A percentile compares a stretch with the other conserved stretches of the same genome.
phyloP scores from a whole-genome alignment of 2,329 filamentous ascomycete genomes.

The Venturiaceae sp. region DNA sequence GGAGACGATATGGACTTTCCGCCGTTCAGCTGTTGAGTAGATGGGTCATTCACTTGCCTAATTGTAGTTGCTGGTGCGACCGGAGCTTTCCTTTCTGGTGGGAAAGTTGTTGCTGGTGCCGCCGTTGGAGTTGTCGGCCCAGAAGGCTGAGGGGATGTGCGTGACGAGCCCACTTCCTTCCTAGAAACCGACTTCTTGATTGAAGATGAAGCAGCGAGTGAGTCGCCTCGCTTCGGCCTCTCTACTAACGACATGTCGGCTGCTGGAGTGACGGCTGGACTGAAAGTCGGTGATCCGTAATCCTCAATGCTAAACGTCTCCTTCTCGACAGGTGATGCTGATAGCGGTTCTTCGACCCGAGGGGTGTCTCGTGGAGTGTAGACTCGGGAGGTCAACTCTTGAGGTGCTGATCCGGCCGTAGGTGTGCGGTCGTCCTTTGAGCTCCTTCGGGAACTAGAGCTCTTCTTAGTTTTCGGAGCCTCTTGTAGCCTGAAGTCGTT shows the following conservation, averaged over 20 bases:
- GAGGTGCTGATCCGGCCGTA: background rate
- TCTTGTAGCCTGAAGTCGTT: slow-evolving; percentile 65
- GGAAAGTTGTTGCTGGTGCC: slow-evolving; percentile 7
- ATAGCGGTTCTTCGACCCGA: slow-evolving; percentile 19
- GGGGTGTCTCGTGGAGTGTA: slow-evolving; percentile 18
- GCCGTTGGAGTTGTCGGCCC: slow-evolving; percentile 32
- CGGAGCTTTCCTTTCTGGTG: slow-evolving; percentile 26
- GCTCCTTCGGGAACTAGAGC: slow-evolving; percentile 15
- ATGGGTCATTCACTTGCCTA: slow-evolving; percentile 8
- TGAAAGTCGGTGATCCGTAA: slow-evolving; percentile 10
- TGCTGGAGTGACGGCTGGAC: background rate
- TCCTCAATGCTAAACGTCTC: slow-evolving; percentile 15
- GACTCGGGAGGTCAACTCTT: slow-evolving; percentile 6
- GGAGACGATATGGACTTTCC: slow-evolving; percentile 8
- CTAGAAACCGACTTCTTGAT: slow-evolving; percentile 44
- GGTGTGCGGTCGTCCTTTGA: slow-evolving; percentile 1
- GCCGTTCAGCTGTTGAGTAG: background rate
- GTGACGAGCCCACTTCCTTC: slow-evolving; percentile 47
- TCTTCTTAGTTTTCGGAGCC: slow-evolving; percentile 57
- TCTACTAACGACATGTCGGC: slow-evolving; percentile 18
- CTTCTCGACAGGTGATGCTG: slow-evolving; percentile 17
- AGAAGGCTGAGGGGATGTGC: slow-evolving; percentile 16
- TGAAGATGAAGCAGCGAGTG: slow-evolving; percentile 31
- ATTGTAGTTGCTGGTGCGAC: background rate
- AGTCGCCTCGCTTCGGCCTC: slow-evolving; percentile 50